phyloP scores from a whole-genome alignment of 805 yeast genomes.

The Babjeviella inositovora region DNA sequence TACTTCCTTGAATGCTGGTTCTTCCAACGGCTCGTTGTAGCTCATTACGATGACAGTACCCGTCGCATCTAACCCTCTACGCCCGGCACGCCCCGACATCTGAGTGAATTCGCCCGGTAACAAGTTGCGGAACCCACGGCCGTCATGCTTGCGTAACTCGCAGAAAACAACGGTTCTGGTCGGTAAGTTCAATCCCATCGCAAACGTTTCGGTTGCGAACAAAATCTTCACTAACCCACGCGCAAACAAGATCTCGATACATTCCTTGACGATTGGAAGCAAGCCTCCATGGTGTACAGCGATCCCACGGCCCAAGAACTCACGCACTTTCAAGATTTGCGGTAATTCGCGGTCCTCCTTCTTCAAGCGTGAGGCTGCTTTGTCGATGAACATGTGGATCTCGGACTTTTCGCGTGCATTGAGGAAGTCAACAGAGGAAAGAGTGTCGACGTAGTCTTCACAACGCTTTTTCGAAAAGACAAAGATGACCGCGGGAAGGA shows the following conservation, averaged over 20 bases:
- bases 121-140: slow-evolving; percentile 62
- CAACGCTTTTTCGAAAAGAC: slow-evolving; percentile 90
- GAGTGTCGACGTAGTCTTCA: slow-evolving; percentile 79
- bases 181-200: slow-evolving; percentile 95
- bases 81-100: slow-evolving; percentile 98
- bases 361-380: slow-evolving; percentile 73
- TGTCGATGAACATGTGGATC: slow-evolving; percentile 84
- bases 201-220: slow-evolving; percentile 96
- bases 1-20: slow-evolving; percentile 55
- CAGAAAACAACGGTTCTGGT: slow-evolving; percentile 92
- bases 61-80: slow-evolving; percentile 85
- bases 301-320: slow-evolving; percentile 76
- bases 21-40: slow-evolving; percentile 45
- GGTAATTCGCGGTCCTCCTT: slow-evolving; percentile 90
- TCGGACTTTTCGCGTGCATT: slow-evolving; percentile 78
- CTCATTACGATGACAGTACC: slow-evolving; percentile 95
- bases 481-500: slow-evolving; percentile 86
- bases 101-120: slow-evolving; percentile 96
- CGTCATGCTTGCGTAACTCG: slow-evolving; percentile 81
- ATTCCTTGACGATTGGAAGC: slow-evolving; percentile 83
- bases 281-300: slow-evolving; percentile 95
- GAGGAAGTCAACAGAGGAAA: slow-evolving; percentile 64
- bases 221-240: slow-evolving; percentile 75
- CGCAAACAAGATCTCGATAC: slow-evolving; percentile 84
- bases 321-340: slow-evolving; percentile 72